These are phyloP conservation scores for Lumnitzera littorea DNA, from an alignment of 345 rosid species.

Conservation along the genomic window DNA sequence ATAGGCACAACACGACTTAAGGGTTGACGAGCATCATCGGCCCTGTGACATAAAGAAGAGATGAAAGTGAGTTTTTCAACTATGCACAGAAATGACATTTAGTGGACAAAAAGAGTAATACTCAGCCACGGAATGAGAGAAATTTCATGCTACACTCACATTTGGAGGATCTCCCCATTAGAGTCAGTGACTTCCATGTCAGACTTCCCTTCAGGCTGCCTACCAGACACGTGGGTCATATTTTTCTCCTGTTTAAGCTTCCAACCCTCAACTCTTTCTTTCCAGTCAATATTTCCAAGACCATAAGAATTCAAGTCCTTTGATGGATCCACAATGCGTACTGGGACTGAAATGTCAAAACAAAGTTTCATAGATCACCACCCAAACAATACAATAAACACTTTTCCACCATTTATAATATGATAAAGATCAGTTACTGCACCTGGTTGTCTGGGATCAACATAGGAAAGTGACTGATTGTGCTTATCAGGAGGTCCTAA, in stretches of 20 bases:
- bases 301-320: constrained; percentile 98
- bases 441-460: constrained; percentile 99
- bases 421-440: constrained; percentile 7
- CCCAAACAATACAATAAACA: too few species aligned
- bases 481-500: constrained; percentile 86
- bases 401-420: background rate
- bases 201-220: constrained; percentile 80
- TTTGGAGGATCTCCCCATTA: constrained; percentile 94
- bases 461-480: constrained; percentile 72
- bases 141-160: constrained; percentile 38
- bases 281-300: constrained; percentile 97
- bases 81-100: too few species aligned
- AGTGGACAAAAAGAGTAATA: background rate
- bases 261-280: constrained; percentile 99
- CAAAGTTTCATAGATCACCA: constrained; percentile 3
- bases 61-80: constrained; percentile 1
- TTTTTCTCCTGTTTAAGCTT: constrained; percentile 96
- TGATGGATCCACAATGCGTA: constrained; percentile 96
- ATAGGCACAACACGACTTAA: constrained; percentile 85
- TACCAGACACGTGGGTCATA: constrained; percentile 56
- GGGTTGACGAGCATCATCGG: constrained; percentile 91
- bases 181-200: constrained; percentile 97
- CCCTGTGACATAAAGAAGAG: constrained; percentile 44
- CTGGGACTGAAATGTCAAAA: constrained; percentile 58
- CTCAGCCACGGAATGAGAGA: background rate